A percentile compares a stretch with the other conserved stretches of the same genome.
Conservation (phyloP, 1,139 yeast genomes). For the Hyphopichia pseudoburtonii region DNA sequence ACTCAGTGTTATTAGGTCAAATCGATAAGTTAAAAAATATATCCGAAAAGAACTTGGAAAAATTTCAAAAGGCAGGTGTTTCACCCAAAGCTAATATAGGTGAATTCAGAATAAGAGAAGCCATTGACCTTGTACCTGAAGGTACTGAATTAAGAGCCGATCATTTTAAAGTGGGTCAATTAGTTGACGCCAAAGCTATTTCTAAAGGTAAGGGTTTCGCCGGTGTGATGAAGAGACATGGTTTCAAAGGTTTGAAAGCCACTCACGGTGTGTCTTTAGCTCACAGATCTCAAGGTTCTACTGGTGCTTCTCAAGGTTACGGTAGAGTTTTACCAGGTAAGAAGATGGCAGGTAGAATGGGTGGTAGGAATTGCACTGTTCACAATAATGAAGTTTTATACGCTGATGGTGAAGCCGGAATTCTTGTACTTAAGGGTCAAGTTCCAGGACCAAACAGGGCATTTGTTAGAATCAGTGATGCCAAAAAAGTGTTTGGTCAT, state of each 20-base stretch:
- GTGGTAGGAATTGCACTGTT: constrained; percentile 69
- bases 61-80: constrained; percentile 75
- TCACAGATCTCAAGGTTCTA: constrained; percentile 97
- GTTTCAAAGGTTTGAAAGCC: constrained; percentile 88
- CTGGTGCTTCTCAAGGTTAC: constrained; percentile 93
- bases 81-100: constrained; percentile 76
- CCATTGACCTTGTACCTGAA: constrained; percentile 64
- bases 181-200: constrained; percentile 74
- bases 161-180: constrained; percentile 80
- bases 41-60: constrained; percentile 68
- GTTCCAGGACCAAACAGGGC: constrained; percentile 88
- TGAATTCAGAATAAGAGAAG: constrained; percentile 77
- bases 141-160: constrained; percentile 84
- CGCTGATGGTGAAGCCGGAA: constrained; percentile 78
- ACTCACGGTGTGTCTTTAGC: constrained; percentile 95
- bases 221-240: constrained; percentile 97
- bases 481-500: constrained; percentile 49
- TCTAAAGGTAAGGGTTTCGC: constrained; percentile 97
- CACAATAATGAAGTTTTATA: constrained; percentile 77
- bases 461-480: constrained; percentile 75
- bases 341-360: constrained; percentile 99
- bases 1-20: constrained; percentile 86
- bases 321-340: constrained; percentile 96
- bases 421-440: constrained; percentile 81
- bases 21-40: constrained; percentile 70